A percentile compares a stretch with the other conserved stretches of the same genome.
phyloP scores from a whole-genome alignment of 1,284 basidiomycete genomes.

The Albatrellus sp. region DNA sequence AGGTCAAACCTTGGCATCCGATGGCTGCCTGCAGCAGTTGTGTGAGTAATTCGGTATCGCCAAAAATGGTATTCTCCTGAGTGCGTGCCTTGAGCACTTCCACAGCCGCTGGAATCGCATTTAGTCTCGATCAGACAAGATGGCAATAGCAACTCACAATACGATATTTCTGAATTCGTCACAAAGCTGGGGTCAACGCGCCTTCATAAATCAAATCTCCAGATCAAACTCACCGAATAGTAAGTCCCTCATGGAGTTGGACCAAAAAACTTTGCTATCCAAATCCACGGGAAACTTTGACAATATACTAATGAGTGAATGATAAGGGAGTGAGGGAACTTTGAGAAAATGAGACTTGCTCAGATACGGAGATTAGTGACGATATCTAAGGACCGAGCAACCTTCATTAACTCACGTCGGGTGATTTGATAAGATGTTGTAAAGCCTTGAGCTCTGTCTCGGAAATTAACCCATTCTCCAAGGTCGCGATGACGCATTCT shows the following conservation, averaged over 20 bases:
- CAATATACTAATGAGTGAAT: slow-evolving; percentile 57
- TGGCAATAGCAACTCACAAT: slow-evolving; percentile 11
- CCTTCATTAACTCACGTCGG: slow-evolving; percentile 47
- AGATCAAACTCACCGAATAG: slow-evolving; percentile 37
- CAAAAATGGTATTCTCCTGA: slow-evolving; percentile 22
- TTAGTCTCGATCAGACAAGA: slow-evolving; percentile 1
- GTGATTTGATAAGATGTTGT: slow-evolving; percentile 55
- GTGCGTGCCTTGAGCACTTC: slow-evolving; percentile 21
- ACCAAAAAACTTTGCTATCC: slow-evolving; percentile 64
- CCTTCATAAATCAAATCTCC: background rate
- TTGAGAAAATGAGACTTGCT: slow-evolving; percentile 70
- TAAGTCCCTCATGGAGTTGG: slow-evolving; percentile 40
- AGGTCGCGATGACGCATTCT: slow-evolving; percentile 38
- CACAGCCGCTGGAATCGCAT: slow-evolving; percentile 18
- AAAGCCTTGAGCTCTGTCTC: slow-evolving; percentile 52
- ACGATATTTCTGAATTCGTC: slow-evolving; percentile 16
- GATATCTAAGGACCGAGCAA: slow-evolving; percentile 3
- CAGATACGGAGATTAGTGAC: background rate
- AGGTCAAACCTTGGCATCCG: slow-evolving; percentile 39
- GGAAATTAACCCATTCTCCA: slow-evolving; percentile 52
- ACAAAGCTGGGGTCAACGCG: background rate
- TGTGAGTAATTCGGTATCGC: slow-evolving; percentile 27
- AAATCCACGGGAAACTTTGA: slow-evolving; percentile 63
- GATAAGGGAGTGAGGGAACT: slow-evolving; percentile 67
- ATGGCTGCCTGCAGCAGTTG: slow-evolving; percentile 42